Percentiles rank a stretch among this genome's conserved stretches.
phyloP scores from a whole-genome alignment of 306 rosid species.

The Pyrus communis region DNA sequence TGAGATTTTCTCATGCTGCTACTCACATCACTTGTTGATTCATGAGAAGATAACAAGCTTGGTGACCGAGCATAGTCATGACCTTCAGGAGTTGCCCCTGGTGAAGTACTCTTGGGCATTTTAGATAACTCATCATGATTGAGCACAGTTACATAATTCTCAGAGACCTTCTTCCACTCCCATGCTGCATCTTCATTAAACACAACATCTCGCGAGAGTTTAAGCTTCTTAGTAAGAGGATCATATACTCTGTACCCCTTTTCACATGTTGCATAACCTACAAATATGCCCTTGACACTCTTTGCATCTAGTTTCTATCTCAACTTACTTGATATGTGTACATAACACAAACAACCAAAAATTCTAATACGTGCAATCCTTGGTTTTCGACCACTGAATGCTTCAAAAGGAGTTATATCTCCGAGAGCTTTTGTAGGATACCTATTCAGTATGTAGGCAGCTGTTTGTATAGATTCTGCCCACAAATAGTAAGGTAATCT shows the following conservation, averaged over 20 bases:
- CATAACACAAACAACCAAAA: not conserved
- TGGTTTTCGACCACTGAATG: not conserved
- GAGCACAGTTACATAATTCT: not conserved
- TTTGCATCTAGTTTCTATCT: not conserved
- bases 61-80: not conserved
- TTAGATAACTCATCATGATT: not conserved
- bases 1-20: not conserved
- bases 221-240: not conserved
- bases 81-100: not conserved
- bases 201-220: not conserved
- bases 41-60: not conserved
- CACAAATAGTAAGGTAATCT: not conserved
- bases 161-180: not conserved
- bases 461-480: not conserved
- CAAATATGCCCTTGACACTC: not conserved
- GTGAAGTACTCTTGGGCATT: not conserved
- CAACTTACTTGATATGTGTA: too few relatives aligned
- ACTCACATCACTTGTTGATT: not conserved
- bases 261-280: not conserved
- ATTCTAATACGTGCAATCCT: not conserved
- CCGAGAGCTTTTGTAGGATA: not conserved
- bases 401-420: not conserved
- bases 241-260: not conserved
- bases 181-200: not conserved
- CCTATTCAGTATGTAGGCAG: not conserved